Conservation (phyloP, 345 rosid genomes). For the Eucalyptus cloeziana region DNA sequence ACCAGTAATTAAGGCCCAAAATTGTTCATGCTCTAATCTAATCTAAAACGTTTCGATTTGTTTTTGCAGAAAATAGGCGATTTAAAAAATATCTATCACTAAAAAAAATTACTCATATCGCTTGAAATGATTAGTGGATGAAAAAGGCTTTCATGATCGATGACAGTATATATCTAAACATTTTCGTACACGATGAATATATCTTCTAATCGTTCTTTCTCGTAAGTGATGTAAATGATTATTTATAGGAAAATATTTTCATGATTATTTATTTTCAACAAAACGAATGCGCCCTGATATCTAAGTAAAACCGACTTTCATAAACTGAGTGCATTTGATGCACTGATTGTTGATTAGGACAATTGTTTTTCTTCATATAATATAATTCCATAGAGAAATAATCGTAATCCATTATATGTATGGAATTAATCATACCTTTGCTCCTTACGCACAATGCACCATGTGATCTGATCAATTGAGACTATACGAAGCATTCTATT, state of each 20-base stretch:
- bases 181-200: no score
- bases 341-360: not conserved
- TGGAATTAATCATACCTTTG: not conserved
- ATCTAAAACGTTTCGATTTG: not conserved
- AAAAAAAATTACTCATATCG: not conserved
- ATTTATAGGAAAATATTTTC: no score
- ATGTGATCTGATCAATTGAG: not conserved
- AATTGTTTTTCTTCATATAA: not conserved
- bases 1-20: not conserved
- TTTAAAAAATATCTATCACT: not conserved
- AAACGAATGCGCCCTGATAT: not conserved
- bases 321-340: not conserved
- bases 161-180: not conserved
- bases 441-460: not conserved
- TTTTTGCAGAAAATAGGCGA: not conserved
- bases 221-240: no score
- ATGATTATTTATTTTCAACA: not conserved
- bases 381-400: not conserved
- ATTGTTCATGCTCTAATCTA: not conserved
- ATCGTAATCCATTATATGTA: not conserved
- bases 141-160: not conserved
- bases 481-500: not conserved
- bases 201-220: no score
- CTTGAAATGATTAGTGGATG: no score
- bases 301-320: not conserved